Conservation (phyloP, 768 basidiomycete genomes). For the Heimioporus sp. region DNA sequence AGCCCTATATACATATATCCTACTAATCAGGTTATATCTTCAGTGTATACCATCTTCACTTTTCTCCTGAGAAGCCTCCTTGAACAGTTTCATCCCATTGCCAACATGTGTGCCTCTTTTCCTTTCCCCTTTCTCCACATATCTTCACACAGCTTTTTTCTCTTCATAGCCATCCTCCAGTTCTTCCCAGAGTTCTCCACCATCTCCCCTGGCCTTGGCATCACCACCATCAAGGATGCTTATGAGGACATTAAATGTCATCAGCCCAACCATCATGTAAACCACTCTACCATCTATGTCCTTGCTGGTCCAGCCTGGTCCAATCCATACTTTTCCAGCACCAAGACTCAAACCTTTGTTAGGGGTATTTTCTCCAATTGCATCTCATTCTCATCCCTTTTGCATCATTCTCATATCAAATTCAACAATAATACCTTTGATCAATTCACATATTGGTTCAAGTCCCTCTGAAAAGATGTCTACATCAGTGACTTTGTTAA, state of each 20-base stretch:
- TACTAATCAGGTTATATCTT: slow-evolving; percentile 82
- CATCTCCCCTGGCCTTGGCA: slow-evolving; percentile 87
- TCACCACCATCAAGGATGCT: slow-evolving; percentile 90
- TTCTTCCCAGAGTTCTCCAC: slow-evolving; percentile 95
- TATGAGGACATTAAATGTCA: slow-evolving; percentile 99
- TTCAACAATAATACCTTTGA: slow-evolving; percentile 29
- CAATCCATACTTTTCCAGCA: slow-evolving; percentile 68
- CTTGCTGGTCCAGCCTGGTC: slow-evolving; percentile 63
- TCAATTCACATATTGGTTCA: slow-evolving; percentile 59
- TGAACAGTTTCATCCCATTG: slow-evolving; percentile 86
- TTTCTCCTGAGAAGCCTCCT: slow-evolving; percentile 91
- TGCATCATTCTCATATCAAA: slow-evolving; percentile 30
- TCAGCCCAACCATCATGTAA: slow-evolving; percentile 87
- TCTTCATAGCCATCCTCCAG: slow-evolving; percentile 88
- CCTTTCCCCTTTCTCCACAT: background rate
- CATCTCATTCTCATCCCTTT: slow-evolving; percentile 3
- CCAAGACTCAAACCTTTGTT: slow-evolving; percentile 81
- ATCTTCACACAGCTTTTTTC: slow-evolving; percentile 63
- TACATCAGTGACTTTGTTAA: slow-evolving; percentile 91
- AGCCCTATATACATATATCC: slow-evolving; percentile 57
- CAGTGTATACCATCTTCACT: slow-evolving; percentile 77
- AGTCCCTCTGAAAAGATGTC: slow-evolving; percentile 82
- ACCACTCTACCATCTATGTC: slow-evolving; percentile 63
- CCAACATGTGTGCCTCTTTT: slow-evolving; percentile 70
- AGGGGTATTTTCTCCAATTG: slow-evolving; percentile 64